Base-by-base conservation (phyloP, 2,329 filamentous ascomycete genomes). In the Aspergillus neoniger region DNA sequence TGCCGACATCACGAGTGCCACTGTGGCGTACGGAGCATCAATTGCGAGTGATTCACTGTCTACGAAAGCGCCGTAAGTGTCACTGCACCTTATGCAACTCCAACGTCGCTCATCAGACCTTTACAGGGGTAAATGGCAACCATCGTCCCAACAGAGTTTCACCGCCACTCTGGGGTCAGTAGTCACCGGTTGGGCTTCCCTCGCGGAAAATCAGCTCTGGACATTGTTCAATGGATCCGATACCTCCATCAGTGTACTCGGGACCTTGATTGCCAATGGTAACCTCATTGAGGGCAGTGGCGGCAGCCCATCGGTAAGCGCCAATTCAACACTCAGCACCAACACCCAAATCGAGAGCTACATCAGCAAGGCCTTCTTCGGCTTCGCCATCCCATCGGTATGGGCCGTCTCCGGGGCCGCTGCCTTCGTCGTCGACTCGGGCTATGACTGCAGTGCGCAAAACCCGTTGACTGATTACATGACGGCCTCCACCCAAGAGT, bases 341-440 rank as follows among this genome's bases (percentile, higher is more conserved):
- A 19, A 28, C 32, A 0, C 51, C n/a, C 36, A 41, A 30, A 53
- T 25, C 4, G 36, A 53, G 51, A 17, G 21, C 8, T 41, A 30
- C 36, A 53, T 53, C 36, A 25, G 5, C 21, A 53, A 30, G 51
- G 51, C 36, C 14, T 41, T 53, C 51, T 53, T 53, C 15, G 51
- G 51, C 36, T 53, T 53, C 15, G 36, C 36, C n/a, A 53, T 53
- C 14, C 51, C 51, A 15, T 41, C 36, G 1, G 21, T 53, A 2
- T 53, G 51, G 51, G 15, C 19, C 8, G 51, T 53, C 32, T 53
- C 36, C 19, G 51, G 51, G 1, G 8, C 51, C 51, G 32, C 36
- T 8, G 36, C 36, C 51, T 53, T 53, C 14, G 51, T 53, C 21
- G 7, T 53, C 2, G 36, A 53, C 36, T 53, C 51, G 36, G 51